Evolutionary conservation across 164 flowering plant genomes (phyloP).

Genomic region (Aristolochia contorta): DNA sequence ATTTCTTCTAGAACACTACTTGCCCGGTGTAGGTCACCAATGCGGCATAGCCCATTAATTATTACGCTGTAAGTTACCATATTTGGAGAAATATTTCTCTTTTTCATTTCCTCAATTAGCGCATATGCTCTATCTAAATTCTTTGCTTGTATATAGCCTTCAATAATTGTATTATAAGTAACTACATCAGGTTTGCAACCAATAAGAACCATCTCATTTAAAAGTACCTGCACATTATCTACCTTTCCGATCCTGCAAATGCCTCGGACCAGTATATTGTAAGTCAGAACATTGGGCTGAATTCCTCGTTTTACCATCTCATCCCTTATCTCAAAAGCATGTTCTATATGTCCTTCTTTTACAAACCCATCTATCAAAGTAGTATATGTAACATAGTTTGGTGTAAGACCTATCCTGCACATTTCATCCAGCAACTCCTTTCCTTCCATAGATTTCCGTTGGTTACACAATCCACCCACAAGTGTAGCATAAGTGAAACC

Average conservation of each 20-base stretch:
- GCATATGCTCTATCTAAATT: constrained; percentile 29
- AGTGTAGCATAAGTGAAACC: constrained; percentile 34
- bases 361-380: constrained; percentile 52
- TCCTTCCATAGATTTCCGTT: constrained; percentile 30
- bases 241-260: constrained; percentile 40
- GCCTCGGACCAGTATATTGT: constrained; percentile 40
- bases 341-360: constrained; percentile 38
- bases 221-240: constrained; percentile 37
- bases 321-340: constrained; percentile 42
- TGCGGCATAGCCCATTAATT: constrained; percentile 38
- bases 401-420: constrained; percentile 30
- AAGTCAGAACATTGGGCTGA: constrained; percentile 26
- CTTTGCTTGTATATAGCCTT: constrained; percentile 34
- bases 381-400: constrained; percentile 24
- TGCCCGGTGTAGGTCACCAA: constrained; percentile 33
- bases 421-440: constrained; percentile 31
- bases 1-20: constrained; percentile 28
- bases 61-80: constrained; percentile 32
- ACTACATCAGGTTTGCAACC: constrained; percentile 34
- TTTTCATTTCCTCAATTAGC: constrained; percentile 46
- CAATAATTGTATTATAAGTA: constrained; percentile 44
- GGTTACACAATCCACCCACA: constrained; percentile 40
- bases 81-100: constrained; percentile 29
- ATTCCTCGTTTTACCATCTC: constrained; percentile 42
- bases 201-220: constrained; percentile 40